Conservation (phyloP, 1,284 basidiomycete genomes). For the Tetrapyrgos nigripes region DNA sequence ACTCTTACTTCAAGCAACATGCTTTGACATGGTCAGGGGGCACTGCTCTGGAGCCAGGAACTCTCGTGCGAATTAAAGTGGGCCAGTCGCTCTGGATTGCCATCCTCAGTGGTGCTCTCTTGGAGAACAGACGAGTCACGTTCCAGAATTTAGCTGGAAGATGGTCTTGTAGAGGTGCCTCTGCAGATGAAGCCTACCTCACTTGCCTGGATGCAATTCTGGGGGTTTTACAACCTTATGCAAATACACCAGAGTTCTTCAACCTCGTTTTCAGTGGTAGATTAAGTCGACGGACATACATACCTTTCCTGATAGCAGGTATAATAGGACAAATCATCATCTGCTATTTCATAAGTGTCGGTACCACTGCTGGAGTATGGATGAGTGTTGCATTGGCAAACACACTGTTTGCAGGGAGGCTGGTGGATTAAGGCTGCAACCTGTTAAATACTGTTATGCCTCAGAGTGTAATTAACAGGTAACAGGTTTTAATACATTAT, state of each 20-base stretch:
- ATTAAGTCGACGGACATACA: slow-evolving; percentile 16
- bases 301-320: slow-evolving; percentile 30
- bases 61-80: slow-evolving; percentile 22
- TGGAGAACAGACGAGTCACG: slow-evolving; percentile 29
- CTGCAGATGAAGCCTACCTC: slow-evolving; percentile 26
- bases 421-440: too few species aligned
- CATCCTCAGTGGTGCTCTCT: slow-evolving; percentile 29
- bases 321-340: too few species aligned
- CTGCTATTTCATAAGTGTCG: slow-evolving; percentile 33
- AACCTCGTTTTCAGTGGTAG: slow-evolving; percentile 23
- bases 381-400: slow-evolving; percentile 30
- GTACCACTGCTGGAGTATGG: slow-evolving; percentile 33
- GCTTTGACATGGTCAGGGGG: not conserved
- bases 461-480: too few species aligned
- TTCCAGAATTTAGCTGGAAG: slow-evolving; percentile 30
- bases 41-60: slow-evolving; percentile 5
- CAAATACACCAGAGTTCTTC: slow-evolving; percentile 16
- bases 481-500: too few species aligned
- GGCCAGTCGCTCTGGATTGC: slow-evolving; percentile 33
- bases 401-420: slow-evolving; percentile 23
- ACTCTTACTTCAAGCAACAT: slow-evolving; percentile 26
- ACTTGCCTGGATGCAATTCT: slow-evolving; percentile 23
- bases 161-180: slow-evolving; percentile 18
- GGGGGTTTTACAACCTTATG: slow-evolving; percentile 20
- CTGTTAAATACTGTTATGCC: too few species aligned